phyloP scores from a whole-genome alignment of 495 filamentous ascomycete genomes.

The Trypethelium eluteriae region DNA sequence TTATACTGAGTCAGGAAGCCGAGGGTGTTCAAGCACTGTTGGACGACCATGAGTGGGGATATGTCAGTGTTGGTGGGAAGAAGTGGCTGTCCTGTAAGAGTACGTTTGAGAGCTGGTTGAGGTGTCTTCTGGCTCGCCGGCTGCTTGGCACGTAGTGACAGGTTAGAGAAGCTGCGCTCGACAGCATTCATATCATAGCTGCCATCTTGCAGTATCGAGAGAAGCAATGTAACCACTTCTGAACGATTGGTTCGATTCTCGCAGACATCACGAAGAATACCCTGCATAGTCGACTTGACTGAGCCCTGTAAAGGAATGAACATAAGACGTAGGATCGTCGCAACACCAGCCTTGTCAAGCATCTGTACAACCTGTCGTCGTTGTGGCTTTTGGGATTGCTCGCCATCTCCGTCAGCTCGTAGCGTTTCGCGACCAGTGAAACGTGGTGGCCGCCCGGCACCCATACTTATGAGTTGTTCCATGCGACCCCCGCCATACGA shows the following conservation, averaged over 20 bases:
- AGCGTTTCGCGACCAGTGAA: slow-evolving; percentile 37
- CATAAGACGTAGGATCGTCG: slow-evolving; percentile 90
- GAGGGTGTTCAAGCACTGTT: slow-evolving; percentile 82
- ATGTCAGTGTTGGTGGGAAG: slow-evolving; percentile 56
- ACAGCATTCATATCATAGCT: slow-evolving; percentile 87
- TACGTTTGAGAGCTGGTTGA: slow-evolving; percentile 59
- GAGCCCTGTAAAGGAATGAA: slow-evolving; percentile 86
- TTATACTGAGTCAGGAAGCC: slow-evolving; percentile 75
- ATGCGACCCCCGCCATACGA: slow-evolving; percentile 30
- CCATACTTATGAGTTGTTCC: slow-evolving; percentile 51
- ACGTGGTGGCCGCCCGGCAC: slow-evolving; percentile 42
- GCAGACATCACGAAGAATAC: slow-evolving; percentile 79
- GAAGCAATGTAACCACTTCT: slow-evolving; percentile 86
- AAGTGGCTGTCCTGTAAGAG: slow-evolving; percentile 47
- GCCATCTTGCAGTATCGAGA: slow-evolving; percentile 95
- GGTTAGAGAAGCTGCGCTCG: slow-evolving; percentile 86
- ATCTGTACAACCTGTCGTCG: slow-evolving; percentile 83
- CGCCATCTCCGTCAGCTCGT: not conserved
- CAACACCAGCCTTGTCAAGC: slow-evolving; percentile 91
- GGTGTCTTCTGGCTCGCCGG: slow-evolving; percentile 69
- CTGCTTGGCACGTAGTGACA: slow-evolving; percentile 85
- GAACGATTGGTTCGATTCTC: slow-evolving; percentile 89
- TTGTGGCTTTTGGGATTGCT: slow-evolving; percentile 49
- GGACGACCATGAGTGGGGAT: slow-evolving; percentile 87
- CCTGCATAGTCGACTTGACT: slow-evolving; percentile 69